Base-by-base conservation (phyloP, 306 rosid genomes). In the Senna siamea region DNA sequence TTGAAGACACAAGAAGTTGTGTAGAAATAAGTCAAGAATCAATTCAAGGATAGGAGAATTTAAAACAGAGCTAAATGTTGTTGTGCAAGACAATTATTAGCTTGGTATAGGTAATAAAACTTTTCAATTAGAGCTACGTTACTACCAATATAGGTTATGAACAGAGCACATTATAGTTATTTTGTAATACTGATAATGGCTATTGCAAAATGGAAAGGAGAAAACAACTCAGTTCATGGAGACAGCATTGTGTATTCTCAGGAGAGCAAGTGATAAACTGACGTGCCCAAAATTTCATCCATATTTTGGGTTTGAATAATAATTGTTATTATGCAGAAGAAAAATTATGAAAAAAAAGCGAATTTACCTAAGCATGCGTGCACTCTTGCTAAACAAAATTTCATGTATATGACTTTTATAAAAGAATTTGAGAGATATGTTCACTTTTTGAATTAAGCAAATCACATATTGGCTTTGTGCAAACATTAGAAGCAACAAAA, bases 191-290 rank as follows among this genome's bases (percentile, higher is more conserved):
- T 79, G 77, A 75, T 75, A 76, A 54, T 76, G 78, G 79, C 83
- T 64, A 57, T 56, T 74, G 83, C 83, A 78, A 74, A 65, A 79
- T 79, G 83, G 76, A 79, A 78, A 82, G 74, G 82, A 69, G 80
- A 74, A 73, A 78, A 83, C 81, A 67, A 52, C 80, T 80, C 70
- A 67, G 75, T 62, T 75, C 84, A 86, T 58, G 79, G 69, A 79
- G 90, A 87, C 85, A 87, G 62, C 79, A 73, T 65, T 82, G 92
- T 84, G 89, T 66, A 86, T 84, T 76, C 83, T 79, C 84, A 68
- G 60, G 81, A 78, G 73, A 50, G 80, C 85, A 85, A 66, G 78
- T 73, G 54, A 54, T 69, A 66, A 85, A 67, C 70, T 76, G 85
- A 89, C 89, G 89, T 87, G 90, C 86, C 88, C n/a, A n/a, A n/a